These are phyloP conservation scores for Fusarium stilboides DNA, from an alignment of 2,329 filamentous ascomycete genomes.

Conservation along the genomic window DNA sequence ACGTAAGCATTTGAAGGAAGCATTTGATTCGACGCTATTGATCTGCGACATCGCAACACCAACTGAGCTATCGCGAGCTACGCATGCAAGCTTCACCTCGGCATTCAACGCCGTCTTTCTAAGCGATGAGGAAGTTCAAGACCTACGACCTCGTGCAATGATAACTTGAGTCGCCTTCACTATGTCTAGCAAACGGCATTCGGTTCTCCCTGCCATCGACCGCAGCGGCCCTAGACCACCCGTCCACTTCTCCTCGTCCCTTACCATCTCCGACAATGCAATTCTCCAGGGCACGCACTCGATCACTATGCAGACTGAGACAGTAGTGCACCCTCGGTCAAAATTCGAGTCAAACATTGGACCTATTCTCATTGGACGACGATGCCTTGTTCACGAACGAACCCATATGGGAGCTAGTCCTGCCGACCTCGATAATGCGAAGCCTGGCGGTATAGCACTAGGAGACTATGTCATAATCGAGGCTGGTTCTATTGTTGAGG, in stretches of 20 bases:
- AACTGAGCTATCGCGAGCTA: constrained; percentile 13
- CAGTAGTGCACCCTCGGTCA: constrained; percentile 88
- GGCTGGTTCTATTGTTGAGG: constrained; percentile 72
- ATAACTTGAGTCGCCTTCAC: constrained; percentile 16
- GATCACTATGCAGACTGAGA: constrained; percentile 83
- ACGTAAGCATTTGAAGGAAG: constrained; percentile 34
- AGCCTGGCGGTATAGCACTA: constrained; percentile 67
- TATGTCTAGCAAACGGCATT: constrained; percentile 68
- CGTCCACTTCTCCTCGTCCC: constrained; percentile 71
- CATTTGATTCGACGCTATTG: constrained; percentile 33
- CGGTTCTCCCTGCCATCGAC: constrained; percentile 68
- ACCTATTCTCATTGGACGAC: constrained; percentile 84
- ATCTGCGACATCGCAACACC: constrained; percentile 39
- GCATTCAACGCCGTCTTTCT: constrained; percentile 2
- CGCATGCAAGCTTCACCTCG: constrained; percentile 22
- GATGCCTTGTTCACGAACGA: constrained; percentile 85
- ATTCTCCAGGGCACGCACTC: constrained; percentile 79
- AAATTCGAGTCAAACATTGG: constrained; percentile 84
- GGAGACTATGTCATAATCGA: constrained; percentile 75
- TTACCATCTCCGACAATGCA: constrained; percentile 75
- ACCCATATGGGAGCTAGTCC: constrained; percentile 67
- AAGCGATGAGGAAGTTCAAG: constrained; percentile 30
- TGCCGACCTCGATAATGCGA: constrained; percentile 43
- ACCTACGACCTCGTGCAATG: constrained; percentile 14
- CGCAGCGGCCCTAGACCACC: constrained; percentile 72